Percentiles rank a stretch among this genome's conserved stretches.
Evolutionary conservation across 768 basidiomycete genomes (phyloP).

Genomic region (Amanita inopinata): DNA sequence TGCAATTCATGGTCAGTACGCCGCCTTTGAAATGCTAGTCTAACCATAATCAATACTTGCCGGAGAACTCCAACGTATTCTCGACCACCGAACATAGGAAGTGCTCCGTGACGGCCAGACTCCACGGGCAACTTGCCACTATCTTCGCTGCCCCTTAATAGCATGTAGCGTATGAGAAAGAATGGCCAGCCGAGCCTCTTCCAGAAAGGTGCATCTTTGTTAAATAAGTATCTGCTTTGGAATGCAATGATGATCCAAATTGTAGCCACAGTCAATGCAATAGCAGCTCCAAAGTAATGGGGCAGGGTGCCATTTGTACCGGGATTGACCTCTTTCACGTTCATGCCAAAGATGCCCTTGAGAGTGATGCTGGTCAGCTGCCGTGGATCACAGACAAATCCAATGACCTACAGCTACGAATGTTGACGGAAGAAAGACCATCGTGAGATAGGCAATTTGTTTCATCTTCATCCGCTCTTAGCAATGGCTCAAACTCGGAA

Average conservation of each 20-base stretch:
- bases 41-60: too few relatives aligned
- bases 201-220: slow-evolving; percentile 17
- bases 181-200: slow-evolving; percentile 29
- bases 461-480: slow-evolving; percentile 41
- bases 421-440: slow-evolving; percentile 52
- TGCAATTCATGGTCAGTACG: too few relatives aligned
- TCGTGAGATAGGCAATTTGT: slow-evolving; percentile 52
- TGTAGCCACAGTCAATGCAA: slow-evolving; percentile 38
- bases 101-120: too few relatives aligned
- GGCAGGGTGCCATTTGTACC: slow-evolving; percentile 27
- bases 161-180: slow-evolving; percentile 11
- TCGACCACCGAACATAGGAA: too few relatives aligned
- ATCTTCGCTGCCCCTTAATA: not conserved
- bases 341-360: slow-evolving; percentile 54
- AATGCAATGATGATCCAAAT: slow-evolving; percentile 49
- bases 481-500: not conserved
- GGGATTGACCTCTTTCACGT: slow-evolving; percentile 32
- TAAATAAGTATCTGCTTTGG: slow-evolving; percentile 34
- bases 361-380: not conserved
- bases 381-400: not conserved
- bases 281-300: slow-evolving; percentile 32
- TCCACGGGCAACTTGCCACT: too few relatives aligned
- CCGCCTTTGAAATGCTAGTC: too few relatives aligned
- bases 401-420: slow-evolving; percentile 34
- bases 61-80: too few relatives aligned